Evolutionary conservation across 768 basidiomycete genomes (phyloP), one percentile per base, ranked within the genome.

Genomic region (Tephrocybe sp.): DNA sequence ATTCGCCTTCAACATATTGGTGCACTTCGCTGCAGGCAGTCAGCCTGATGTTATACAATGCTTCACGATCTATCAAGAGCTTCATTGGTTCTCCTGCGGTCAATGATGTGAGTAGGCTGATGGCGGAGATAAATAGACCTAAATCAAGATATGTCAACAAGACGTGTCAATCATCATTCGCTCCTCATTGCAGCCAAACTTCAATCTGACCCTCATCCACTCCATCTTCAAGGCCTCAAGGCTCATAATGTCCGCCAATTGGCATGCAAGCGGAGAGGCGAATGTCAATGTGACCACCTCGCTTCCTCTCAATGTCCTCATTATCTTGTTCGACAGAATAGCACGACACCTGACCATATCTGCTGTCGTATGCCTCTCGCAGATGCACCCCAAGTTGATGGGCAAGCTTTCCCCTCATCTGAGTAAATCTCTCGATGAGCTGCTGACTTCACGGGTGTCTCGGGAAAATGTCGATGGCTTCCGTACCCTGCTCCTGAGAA

Each of bases 401-500:
- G 20, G 40, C 40, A 51, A 56, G 18, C 54, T 48, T 11, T 24
- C 39, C 1, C 15, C 40, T 8, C 54, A 56, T 25, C 46, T 56
- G 17, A 26, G 50, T 14, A 26, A 50, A 38, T 51, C 50, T 18
- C 48, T 56, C 45, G 54, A 51, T 48, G 38, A 38, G 12, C 15
- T 56, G 34, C 45, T 56, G 20, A 33, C 40, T 47, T 56, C 50
- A 25, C 45, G 47, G 42, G 43, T 56, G 39, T 45, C 55, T 4
- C 18, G 25, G 18, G 4, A 7, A 20, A 48, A 48, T 9, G 37
- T 52, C 10, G 21, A n/a, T 30, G 32, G 37, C 30, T 56, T 56
- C 47, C 42, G 47, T 26, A 11, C 41, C n/a, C 50, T 56, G 17
- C 55, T 52, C 46, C 51, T 44, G 15, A 37, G 42, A n/a, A 56